Conservation (phyloP, 306 rosid species). For the Gillenia trifoliata region DNA sequence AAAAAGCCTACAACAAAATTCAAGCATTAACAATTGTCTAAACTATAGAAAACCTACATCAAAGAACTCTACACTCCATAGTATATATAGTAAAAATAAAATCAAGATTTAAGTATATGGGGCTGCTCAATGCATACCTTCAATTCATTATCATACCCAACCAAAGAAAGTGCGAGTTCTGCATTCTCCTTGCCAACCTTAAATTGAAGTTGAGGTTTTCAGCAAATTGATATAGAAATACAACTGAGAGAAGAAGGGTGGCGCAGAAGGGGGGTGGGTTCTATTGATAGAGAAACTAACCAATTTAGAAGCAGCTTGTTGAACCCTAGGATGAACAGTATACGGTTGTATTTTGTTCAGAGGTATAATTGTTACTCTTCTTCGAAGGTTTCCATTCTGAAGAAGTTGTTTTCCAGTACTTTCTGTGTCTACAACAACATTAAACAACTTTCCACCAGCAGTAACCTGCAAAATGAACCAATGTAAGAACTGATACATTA, state of each 20-base stretch:
- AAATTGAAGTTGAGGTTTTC: slow-evolving; percentile 24
- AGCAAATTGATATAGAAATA: too few relatives aligned
- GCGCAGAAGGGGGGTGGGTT: background rate
- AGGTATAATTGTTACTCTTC: slow-evolving; percentile 95
- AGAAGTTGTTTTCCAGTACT: slow-evolving; percentile 81
- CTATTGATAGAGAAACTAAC: slow-evolving; percentile 39
- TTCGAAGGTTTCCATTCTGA: slow-evolving; percentile 81
- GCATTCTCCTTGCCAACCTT: slow-evolving; percentile 93
- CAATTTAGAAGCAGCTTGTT: slow-evolving; percentile 64
- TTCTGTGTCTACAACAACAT: slow-evolving; percentile 91
- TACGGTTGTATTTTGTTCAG: slow-evolving; percentile 78
- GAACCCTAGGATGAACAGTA: slow-evolving; percentile 47
- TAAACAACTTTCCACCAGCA: slow-evolving; percentile 91
- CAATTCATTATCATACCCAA: slow-evolving; percentile 80
- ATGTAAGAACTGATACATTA: slow-evolving; percentile 11
- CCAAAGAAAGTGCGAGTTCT: slow-evolving; percentile 79
- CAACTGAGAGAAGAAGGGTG: background rate
- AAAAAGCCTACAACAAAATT: background rate
- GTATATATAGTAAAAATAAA: background rate
- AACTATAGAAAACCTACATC: background rate
- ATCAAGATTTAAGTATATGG: background rate
- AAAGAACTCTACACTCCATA: background rate
- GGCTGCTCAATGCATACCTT: slow-evolving; percentile 42
- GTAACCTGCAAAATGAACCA: slow-evolving; percentile 55
- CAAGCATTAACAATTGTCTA: background rate